Evolutionary conservation across 2,329 filamentous ascomycete species (phyloP).

Genomic region (Bipolaris victoriae): DNA sequence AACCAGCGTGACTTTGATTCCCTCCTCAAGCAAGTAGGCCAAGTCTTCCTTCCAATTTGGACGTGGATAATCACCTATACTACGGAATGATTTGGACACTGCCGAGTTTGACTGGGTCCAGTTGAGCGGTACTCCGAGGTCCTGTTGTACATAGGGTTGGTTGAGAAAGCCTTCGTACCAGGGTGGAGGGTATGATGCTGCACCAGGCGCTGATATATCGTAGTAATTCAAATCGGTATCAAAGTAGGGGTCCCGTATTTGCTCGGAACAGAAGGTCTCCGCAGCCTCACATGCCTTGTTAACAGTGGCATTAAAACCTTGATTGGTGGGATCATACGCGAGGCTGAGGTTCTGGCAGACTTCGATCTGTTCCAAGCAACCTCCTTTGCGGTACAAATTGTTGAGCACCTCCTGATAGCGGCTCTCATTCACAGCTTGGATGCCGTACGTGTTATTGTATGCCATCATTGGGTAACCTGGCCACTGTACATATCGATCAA

Average conservation of each 20-base stretch:
- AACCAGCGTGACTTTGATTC: constrained; percentile 41
- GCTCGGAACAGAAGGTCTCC: constrained; percentile 53
- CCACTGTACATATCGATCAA: constrained; percentile 58
- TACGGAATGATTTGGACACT: constrained; percentile 56
- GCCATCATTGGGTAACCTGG: constrained; percentile 58
- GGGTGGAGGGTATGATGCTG: constrained; percentile 48
- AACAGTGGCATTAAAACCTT: constrained; percentile 46
- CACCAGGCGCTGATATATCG: constrained; percentile 60
- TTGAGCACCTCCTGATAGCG: constrained; percentile 55
- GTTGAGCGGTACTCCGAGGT: constrained; percentile 65
- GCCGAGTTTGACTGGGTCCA: constrained; percentile 55
- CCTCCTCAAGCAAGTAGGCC: constrained; percentile 60
- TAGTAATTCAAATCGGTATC: constrained; percentile 59
- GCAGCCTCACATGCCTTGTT: constrained; percentile 54
- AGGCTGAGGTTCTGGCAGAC: constrained; percentile 57
- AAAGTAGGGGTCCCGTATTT: constrained; percentile 56
- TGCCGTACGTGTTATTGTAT: constrained; percentile 66
- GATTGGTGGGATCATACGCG: constrained; percentile 58
- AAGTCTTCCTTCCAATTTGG: constrained; percentile 57
- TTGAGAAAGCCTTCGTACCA: constrained; percentile 64
- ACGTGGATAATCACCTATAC: constrained; percentile 57
- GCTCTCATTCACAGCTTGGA: constrained; percentile 58
- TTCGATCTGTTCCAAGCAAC: constrained; percentile 61
- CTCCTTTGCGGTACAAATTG: constrained; percentile 54
- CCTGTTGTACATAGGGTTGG: constrained; percentile 60